Base-by-base conservation (phyloP, 1,284 basidiomycete species). In the Ustilago lituana region DNA sequence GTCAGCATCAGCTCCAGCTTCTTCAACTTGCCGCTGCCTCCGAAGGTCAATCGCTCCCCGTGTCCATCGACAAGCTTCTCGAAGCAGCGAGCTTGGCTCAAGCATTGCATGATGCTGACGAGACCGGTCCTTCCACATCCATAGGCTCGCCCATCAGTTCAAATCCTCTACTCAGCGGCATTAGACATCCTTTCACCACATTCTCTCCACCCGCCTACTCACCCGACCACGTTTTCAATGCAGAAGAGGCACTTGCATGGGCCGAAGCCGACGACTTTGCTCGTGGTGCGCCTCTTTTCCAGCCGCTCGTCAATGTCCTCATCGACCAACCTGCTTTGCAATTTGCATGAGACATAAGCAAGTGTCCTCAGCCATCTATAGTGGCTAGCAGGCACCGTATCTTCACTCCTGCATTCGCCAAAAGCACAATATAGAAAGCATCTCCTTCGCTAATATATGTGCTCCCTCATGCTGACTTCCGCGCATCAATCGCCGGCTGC, bases 201-300 rank as follows among this genome's bases (percentile, higher is more conserved):
- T 17, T 24, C 22, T 38, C 15, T 10, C 26, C n/a, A n/a, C n/a
- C n/a, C n/a, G n/a, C n/a, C 14, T 20, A 56, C 17, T 40, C 32
- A 7, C 5, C n/a, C 11, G 27, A 22, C 14, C 20, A 29, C 12
- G 39, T 31, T 7, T 23, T 26, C n/a, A 44, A n/a, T 24, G 32
- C 46, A 17, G 39, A 64, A 20, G 69, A 73, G 44, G 47, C 37
- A 2, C 43, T 63, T 8, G 65, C 60, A 8, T 73, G 70, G 70
- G 57, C 61, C 12, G 36, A 69, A 46, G 70, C 70, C 6, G 70
- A 73, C 43, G 70, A 73, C 44, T 73, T 73, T 40, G 63, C 61
- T n/a, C 56, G 55, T 3, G 70, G 70, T 19, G 61, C 70, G 20
- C 65, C 70, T 8, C 51, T 73, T 8, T 73, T 73, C 27, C 54